Conservation (phyloP, 768 basidiomycete genomes). For the Boletus pseudo-olivaceus region DNA sequence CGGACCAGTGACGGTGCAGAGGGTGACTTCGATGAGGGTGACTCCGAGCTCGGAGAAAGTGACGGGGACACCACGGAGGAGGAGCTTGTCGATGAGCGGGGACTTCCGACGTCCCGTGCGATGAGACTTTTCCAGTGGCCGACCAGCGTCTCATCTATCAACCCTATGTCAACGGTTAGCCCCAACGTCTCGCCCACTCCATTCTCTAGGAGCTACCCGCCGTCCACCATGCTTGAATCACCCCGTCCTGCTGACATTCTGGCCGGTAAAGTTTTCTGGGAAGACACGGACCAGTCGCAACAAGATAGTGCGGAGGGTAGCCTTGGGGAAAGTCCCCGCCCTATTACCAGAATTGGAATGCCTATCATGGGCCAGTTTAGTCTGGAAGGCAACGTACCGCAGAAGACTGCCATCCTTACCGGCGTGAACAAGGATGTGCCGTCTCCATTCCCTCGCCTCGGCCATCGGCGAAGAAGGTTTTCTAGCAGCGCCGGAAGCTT, state of each 20-base stretch:
- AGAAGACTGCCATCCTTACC: conserved; percentile 26
- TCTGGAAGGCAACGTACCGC: conserved; percentile 11
- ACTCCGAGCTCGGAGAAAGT: conserved; percentile 48
- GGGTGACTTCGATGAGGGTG: conserved; percentile 39
- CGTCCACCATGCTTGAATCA: conserved; percentile 32
- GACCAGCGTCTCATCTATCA: conserved; percentile 56
- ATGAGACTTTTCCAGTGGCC: conserved; percentile 72
- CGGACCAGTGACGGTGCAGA: conserved; percentile 34
- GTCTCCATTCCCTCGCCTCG: conserved; percentile 30
- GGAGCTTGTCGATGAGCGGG: conserved; percentile 73
- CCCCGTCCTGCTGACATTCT: conserved; percentile 70
- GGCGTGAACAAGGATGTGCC: conserved; percentile 31
- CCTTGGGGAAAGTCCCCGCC: conserved; percentile 25
- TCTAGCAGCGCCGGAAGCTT: conserved; percentile 33
- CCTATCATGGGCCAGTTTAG: conserved; percentile 42
- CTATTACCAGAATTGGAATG: conserved; percentile 13
- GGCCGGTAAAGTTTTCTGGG: conserved; percentile 57
- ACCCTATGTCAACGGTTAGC: conserved; percentile 74
- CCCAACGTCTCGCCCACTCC: conserved; percentile 47
- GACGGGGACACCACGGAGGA: conserved; percentile 82
- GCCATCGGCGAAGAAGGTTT: conserved; percentile 24
- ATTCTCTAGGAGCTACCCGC: conserved; percentile 31
- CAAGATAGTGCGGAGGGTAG: conserved; percentile 35
- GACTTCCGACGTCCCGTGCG: conserved; percentile 70
- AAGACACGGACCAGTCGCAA: conserved; percentile 39